These are phyloP conservation scores for Solanum chiquidenum DNA, from an alignment of 257 asterid genomes.

Conservation along the genomic window DNA sequence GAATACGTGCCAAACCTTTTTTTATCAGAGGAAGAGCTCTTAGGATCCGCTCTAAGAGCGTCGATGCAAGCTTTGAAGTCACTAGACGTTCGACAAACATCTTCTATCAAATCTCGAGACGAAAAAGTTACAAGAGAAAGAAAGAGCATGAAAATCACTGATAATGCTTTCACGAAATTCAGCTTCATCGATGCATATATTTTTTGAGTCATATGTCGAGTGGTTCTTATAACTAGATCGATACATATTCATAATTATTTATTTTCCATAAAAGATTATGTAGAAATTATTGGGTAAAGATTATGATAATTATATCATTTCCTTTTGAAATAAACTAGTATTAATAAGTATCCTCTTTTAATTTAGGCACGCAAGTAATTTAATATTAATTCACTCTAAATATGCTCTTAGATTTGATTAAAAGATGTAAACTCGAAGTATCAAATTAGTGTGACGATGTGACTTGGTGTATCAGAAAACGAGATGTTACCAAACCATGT, in stretches of 20 bases:
- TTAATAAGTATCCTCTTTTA: too few species aligned
- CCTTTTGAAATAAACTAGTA: too few species aligned
- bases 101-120: too few species aligned
- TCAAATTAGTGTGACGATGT: too few species aligned
- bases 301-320: too few species aligned
- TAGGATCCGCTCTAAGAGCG: neutral
- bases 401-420: too few species aligned
- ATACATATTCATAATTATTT: neutral
- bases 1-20: neutral
- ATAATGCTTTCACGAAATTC: neutral
- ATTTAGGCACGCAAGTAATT: too few species aligned
- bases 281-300: neutral
- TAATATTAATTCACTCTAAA: neutral
- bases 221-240: neutral
- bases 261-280: neutral
- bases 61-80: neutral
- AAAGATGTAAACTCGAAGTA: rapidly evolving
- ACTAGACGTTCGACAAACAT: neutral
- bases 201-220: neutral
- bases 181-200: neutral
- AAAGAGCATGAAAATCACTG: neutral
- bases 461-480: too few species aligned
- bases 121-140: neutral
- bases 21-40: neutral
- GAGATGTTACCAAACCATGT: too few species aligned